Evolutionary conservation across 306 rosid species (phyloP), one percentile per base, ranked within the genome.

Genomic region (Inga leiocalycina): DNA sequence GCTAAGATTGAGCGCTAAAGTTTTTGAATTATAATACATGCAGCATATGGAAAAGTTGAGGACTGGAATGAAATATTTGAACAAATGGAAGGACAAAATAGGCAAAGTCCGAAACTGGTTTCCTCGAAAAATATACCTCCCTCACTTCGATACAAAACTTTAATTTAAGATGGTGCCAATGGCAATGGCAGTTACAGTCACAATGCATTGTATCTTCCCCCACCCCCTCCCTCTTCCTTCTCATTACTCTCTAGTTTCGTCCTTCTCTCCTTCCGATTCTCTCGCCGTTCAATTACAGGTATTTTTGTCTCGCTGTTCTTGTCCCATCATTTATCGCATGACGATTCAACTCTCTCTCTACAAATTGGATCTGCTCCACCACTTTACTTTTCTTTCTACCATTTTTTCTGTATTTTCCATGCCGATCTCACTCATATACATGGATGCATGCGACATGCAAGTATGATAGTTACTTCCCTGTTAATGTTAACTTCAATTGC

Each of bases 371-470:
- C 68, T 48, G 37, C 71, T 20, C 7, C 3, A 35, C 70, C 45
- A 19, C 65, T 81, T 37, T 45, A 45, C 49, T 70, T 12, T n/a
- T 49, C 15, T 71, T 41, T 78, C 72, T 72, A 20, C 66, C 30
- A 54, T 32, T 32, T 27, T n/a, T 83, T 83, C 66, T 72, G 39
- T 4, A 78, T 78, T 34, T 51, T 69, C 52, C 62, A 14, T 37
- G 41, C 48, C 12, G 37, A 45, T 79, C 77, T n/a, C 56, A 71
- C 30, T 71, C 80, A 20, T 24, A 79, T 82, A 10, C 52, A 71
- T 85, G n/a, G 41, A 46, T 85, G 90, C 88, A 88, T 85, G 88
- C 74, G 78, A 61, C 88, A 85, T 85, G 85, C 88, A 88, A 82
- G 70, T 64, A 67, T 54, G 16, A 3, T 71, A 70, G 2, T 19